phyloP scores from a whole-genome alignment of 1,284 basidiomycete genomes.

The Naganishia albida region DNA sequence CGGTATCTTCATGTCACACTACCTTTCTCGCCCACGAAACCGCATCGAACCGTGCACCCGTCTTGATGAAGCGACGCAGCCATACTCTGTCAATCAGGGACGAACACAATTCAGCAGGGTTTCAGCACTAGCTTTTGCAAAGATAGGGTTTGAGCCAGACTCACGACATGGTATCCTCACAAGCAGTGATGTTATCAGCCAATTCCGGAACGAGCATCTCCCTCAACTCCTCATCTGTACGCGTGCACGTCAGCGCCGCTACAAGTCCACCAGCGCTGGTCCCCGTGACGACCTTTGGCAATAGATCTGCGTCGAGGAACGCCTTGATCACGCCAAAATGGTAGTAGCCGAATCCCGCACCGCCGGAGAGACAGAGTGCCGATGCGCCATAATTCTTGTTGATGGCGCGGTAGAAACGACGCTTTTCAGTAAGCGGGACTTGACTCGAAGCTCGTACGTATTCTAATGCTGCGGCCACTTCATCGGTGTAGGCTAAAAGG shows the following conservation, averaged over 20 bases:
- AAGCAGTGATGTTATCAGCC: constrained; percentile 86
- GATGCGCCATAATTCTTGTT: constrained; percentile 86
- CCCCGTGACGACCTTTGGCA: constrained; percentile 85
- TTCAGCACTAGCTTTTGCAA: no score
- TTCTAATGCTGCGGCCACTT: constrained; percentile 71
- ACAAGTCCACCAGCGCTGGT: constrained; percentile 91
- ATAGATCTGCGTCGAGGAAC: constrained; percentile 79
- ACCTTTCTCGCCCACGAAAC: constrained; percentile 90
- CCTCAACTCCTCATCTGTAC: constrained; percentile 85
- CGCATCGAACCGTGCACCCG: constrained; percentile 92
- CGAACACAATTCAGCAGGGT: constrained; percentile 25
- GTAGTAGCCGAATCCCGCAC: constrained; percentile 89
- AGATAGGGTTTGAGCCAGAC: constrained; percentile 31
- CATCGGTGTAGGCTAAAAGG: constrained; percentile 78
- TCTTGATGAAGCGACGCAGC: constrained; percentile 76
- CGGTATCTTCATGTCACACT: constrained; percentile 12
- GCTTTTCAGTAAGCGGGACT: constrained; percentile 83
- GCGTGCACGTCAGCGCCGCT: constrained; percentile 76
- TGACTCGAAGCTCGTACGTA: constrained; percentile 72
- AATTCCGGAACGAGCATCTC: constrained; percentile 74
- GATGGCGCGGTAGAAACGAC: constrained; percentile 83
- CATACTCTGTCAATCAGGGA: constrained; percentile 64
- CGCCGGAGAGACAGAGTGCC: constrained; percentile 90
- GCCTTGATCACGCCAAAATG: constrained; percentile 85
- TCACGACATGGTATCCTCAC: constrained; percentile 64